Conservation (phyloP, 208 protist species). For the Herpetomonas muscarum region DNA sequence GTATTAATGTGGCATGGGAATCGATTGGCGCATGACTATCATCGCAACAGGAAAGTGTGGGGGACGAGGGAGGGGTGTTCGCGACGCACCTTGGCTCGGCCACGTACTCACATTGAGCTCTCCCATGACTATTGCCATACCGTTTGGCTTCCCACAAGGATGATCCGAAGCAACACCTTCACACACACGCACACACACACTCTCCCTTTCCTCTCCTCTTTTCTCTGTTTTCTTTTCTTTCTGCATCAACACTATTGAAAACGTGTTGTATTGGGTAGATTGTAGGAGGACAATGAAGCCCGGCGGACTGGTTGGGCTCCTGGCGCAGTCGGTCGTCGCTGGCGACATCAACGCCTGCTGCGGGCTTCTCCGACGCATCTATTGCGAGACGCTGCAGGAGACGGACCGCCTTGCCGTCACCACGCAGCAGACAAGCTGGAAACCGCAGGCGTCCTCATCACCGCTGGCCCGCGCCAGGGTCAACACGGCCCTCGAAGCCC, state of each 20-base stretch:
- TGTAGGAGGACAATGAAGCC: constrained; percentile 39
- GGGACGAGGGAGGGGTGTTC: too few species aligned
- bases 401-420: neutral
- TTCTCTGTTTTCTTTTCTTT: neutral
- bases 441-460: neutral
- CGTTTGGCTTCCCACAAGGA: neutral
- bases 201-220: neutral
- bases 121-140: too few species aligned
- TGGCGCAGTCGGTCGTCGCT: constrained; percentile 40
- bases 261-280: too few species aligned
- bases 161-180: neutral
- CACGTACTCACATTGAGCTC: too few species aligned
- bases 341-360: constrained; percentile 84
- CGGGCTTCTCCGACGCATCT: constrained; percentile 63
- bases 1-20: too few species aligned
- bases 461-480: neutral
- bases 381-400: constrained; percentile 38
- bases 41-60: too few species aligned
- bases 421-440: neutral
- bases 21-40: too few species aligned
- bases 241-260: neutral
- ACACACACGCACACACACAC: neutral
- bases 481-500: neutral
- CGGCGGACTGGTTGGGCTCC: constrained; percentile 34
- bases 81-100: too few species aligned